phyloP scores from a whole-genome alignment of 805 yeast species.

The Wickerhamiella azyma region DNA sequence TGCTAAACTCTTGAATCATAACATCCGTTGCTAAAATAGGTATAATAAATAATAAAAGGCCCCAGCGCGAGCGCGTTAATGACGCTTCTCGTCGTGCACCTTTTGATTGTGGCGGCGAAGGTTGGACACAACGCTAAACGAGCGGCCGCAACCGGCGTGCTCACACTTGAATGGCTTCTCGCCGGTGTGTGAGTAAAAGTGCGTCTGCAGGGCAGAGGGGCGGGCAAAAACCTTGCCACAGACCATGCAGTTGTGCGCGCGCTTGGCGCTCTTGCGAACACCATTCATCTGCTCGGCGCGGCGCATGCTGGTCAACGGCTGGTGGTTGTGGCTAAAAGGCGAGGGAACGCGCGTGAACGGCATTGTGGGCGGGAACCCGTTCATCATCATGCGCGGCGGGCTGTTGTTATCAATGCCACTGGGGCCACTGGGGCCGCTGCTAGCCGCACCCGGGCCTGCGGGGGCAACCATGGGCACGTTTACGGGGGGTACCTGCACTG shows the following conservation, averaged over 20 bases:
- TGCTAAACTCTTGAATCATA: background rate
- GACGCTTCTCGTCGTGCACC: constrained; percentile 32
- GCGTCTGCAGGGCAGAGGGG: constrained; percentile 73
- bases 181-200: constrained; percentile 69
- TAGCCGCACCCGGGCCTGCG: too few relatives aligned
- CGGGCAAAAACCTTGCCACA: constrained; percentile 73
- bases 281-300: background rate
- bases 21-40: background rate
- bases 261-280: constrained; percentile 7
- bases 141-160: constrained; percentile 56
- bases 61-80: background rate
- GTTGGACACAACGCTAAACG: constrained; percentile 67
- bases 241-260: constrained; percentile 29
- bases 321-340: constrained; percentile 1
- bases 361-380: background rate
- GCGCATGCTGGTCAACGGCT: background rate
- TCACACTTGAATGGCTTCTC: constrained; percentile 57
- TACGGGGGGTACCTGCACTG: too few relatives aligned
- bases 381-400: background rate
- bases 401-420: background rate
- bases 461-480: too few relatives aligned
- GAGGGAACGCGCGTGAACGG: background rate
- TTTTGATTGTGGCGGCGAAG: constrained; percentile 64
- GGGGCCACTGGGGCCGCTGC: too few relatives aligned
- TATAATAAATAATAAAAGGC: background rate